Base-by-base conservation (phyloP, 106 monocot genomes). In the Gastrodia elata region DNA sequence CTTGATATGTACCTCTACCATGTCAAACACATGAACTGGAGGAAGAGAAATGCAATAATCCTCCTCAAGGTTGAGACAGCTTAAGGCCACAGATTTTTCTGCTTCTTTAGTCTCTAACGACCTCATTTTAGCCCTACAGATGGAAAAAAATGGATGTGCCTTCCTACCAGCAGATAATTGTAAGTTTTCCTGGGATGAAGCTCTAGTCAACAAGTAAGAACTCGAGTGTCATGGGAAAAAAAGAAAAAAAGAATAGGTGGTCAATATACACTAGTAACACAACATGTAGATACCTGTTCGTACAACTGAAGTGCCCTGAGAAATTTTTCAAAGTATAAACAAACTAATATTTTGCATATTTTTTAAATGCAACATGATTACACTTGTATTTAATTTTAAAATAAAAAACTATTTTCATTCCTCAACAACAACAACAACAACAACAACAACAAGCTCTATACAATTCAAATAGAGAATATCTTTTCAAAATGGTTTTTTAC, bases 121-220 rank as follows among this genome's bases (percentile, higher is more conserved):
- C 38, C 26, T 82, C 42, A 85, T 98, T 68, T 55, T 71, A 72
- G 81, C 11, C 75, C 82, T 87, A 69, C 78, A 52, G 41, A 57
- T 81, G 39, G 83, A 73, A 74, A 93, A 93, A 82, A 93, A 93
- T n/a, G 91, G 93, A 80, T 98, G 93, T 26, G 80, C 85, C 80
- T 83, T 77, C 75, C 82, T 88, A 74, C 90, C 91, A 38, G 77
- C 75, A 79, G 88, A 88, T 57, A 88, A 61, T 11, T 68, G 73
- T 8, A 73, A 35, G 74, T 83, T 87, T 83, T 86, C 93, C 97
- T 97, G 80, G 41, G 14, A 18, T 48, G 6, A 39, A 57, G 58
- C 42, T 35, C 32, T 46, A 65, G 14, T 72, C 61, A 30, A 42
- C 59, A 42, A 78, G 73, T 38, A 38, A 20, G 28, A 72, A 64